Evolutionary conservation across 2,329 filamentous ascomycete species (phyloP).

Genomic region (Aspergillus fischeri): DNA sequence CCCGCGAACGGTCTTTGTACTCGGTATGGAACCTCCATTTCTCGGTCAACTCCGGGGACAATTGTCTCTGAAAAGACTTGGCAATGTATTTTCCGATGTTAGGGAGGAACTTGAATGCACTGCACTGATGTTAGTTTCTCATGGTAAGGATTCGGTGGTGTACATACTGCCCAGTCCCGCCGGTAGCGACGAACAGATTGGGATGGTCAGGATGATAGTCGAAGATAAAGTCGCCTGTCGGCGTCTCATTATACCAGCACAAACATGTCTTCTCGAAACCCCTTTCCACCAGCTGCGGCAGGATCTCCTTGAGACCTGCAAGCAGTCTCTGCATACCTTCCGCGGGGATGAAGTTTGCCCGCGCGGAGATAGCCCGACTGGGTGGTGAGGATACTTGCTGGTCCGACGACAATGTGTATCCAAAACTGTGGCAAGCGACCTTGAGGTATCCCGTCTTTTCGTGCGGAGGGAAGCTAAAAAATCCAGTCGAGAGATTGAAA

Average conservation of each 20-base stretch:
- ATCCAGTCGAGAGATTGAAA: constrained; percentile 41
- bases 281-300: constrained; percentile 55
- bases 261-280: constrained; percentile 57
- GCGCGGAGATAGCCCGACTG: constrained; percentile 13
- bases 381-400: constrained; percentile 20
- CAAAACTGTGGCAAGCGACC: constrained; percentile 62
- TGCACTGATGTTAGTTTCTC: constrained; percentile 14
- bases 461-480: constrained; percentile 47
- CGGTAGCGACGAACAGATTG: constrained; percentile 27
- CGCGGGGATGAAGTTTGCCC: constrained; percentile 30
- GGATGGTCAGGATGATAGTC: constrained; percentile 60
- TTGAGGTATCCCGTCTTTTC: constrained; percentile 47
- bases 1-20: constrained; percentile 15
- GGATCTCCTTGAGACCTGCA: constrained; percentile 53
- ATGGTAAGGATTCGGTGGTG: too few relatives aligned
- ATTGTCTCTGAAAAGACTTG: constrained; percentile 47
- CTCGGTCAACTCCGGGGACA: constrained; percentile 50
- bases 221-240: constrained; percentile 63
- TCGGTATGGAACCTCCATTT: constrained; percentile 51
- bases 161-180: constrained; percentile 27
- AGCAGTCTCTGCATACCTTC: constrained; percentile 59
- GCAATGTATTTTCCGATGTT: constrained; percentile 61
- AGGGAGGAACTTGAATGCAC: constrained; percentile 59
- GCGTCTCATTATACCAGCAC: constrained; percentile 70
- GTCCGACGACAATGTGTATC: constrained; percentile 44